phyloP scores from a whole-genome alignment of 768 basidiomycete species.

The Cystofilobasidium capitatum region DNA sequence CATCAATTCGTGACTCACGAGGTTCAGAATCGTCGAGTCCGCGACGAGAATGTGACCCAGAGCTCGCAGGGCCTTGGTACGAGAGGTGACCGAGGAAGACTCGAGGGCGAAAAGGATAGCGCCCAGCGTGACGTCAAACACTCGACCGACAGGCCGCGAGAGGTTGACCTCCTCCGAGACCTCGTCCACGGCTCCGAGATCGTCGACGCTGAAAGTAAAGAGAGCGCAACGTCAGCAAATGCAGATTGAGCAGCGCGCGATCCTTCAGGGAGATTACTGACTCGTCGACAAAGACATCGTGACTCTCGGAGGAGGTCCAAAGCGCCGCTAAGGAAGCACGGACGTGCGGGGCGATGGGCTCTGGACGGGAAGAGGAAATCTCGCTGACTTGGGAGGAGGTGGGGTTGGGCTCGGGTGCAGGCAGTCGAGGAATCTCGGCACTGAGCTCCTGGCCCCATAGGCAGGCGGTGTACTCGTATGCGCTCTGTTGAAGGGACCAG shows the following conservation, averaged over 20 bases:
- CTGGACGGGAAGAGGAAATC: neutral
- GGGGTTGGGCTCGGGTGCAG: neutral
- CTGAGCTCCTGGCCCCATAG: conserved; percentile 76
- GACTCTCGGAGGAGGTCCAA: conserved; percentile 54
- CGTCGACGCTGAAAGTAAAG: neutral
- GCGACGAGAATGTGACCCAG: conserved; percentile 80
- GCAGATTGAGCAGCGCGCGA: too few relatives aligned
- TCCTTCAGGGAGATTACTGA: conserved; percentile 38
- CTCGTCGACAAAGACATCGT: conserved; percentile 76
- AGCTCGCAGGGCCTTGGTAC: conserved; percentile 85
- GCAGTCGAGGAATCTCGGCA: conserved; percentile 9
- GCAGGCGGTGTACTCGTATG: conserved; percentile 67
- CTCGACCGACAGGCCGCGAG: conserved; percentile 33
- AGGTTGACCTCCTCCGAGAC: conserved; percentile 21
- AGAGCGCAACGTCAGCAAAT: neutral
- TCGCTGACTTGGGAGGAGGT: conserved; percentile 2
- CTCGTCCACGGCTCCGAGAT: conserved; percentile 1
- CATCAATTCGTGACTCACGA: conserved; percentile 46
- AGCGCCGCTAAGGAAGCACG: conserved; percentile 43
- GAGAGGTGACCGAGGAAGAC: conserved; percentile 77
- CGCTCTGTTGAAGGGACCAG: conserved; percentile 50
- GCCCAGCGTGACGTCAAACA: conserved; percentile 73
- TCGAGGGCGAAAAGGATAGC: conserved; percentile 71
- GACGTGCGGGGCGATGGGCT: conserved; percentile 43
- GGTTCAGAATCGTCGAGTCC: conserved; percentile 69